A percentile compares a stretch with the other conserved stretches of the same genome.
These are phyloP conservation scores for Gamsiella multidivaricata DNA, from an alignment of 192 early-diverging fungal species.

Conservation along the genomic window DNA sequence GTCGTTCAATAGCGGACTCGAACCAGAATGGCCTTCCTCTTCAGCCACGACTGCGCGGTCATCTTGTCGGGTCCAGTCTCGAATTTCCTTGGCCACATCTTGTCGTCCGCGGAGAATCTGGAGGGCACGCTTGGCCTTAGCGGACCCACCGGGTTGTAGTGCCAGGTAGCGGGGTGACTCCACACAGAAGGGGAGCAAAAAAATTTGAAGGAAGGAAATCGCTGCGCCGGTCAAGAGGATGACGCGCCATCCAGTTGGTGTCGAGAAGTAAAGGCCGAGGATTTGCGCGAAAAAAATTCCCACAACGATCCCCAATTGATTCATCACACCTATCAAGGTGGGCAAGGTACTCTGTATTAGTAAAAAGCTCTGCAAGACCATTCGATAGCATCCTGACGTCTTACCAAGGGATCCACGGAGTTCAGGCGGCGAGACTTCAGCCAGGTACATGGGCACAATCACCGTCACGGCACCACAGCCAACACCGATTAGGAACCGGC, in stretches of 20 bases:
- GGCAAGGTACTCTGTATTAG: too few species aligned
- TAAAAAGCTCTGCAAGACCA: too few species aligned
- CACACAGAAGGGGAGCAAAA: conserved; percentile 77
- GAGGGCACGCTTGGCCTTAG: conserved; percentile 65
- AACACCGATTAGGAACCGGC: conserved; percentile 81
- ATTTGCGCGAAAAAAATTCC: conserved; percentile 84
- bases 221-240: conserved; percentile 72
- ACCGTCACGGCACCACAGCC: conserved; percentile 81
- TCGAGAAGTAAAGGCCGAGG: conserved; percentile 71
- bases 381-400: too few species aligned
- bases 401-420: conserved; percentile 78
- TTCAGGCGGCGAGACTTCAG: conserved; percentile 76
- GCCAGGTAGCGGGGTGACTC: conserved; percentile 83
- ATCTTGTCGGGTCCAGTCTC: conserved; percentile 59
- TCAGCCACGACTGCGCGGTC: conserved; percentile 38
- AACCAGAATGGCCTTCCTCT: conserved; percentile 18
- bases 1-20: conserved; percentile 34
- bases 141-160: conserved; percentile 58
- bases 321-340: conserved; percentile 77
- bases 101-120: conserved; percentile 62
- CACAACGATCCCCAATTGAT: conserved; percentile 85
- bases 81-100: conserved; percentile 65
- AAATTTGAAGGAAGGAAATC: conserved; percentile 70
- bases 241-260: conserved; percentile 74
- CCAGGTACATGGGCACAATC: conserved; percentile 83